Evolutionary conservation across 352 stramenopile species (phyloP), one percentile per base, ranked within the genome.

Genomic region (Phytopythium chamaehyphon): DNA sequence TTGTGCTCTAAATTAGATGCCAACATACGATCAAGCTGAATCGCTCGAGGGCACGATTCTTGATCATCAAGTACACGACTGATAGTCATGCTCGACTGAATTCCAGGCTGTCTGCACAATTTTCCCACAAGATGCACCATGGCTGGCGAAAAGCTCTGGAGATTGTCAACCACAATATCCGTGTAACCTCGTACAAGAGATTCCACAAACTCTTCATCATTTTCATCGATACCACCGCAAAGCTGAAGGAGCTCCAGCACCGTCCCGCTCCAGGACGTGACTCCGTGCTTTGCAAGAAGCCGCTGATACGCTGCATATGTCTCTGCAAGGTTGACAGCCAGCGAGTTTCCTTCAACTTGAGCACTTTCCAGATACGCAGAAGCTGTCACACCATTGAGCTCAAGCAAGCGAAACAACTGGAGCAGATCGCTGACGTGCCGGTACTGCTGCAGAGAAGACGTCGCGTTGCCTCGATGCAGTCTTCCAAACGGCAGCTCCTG

Each of bases 121-220:
- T 69, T 60, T 2, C 53, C 70, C 12, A 87, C 40, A 5, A 90
- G 51, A 23, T 61, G 62, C 16, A 79, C 58, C 74, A 88, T 90
- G 4, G 79, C 77, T 1, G 82, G 79, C 16, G 72, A 88, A 64
- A 91, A 68, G 26, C 58, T 69, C 26, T 92, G 66, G 0, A 90
- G 42, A 37, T 92, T 77, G 36, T 92, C 82, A 21, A 91, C 57
- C 21, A 91, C 64, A 8, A 94, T 55, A 24, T 89, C 76, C 24
- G 74, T 88, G 46, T 73, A 85, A 6, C 67, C 64, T 18, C 48
- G 58, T 38, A 86, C 14, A 12, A 79, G 33, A 6, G 64, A 51
- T 14, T 65, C 55, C 16, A 55, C 61, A 47, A 86, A 88, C 16
- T 72, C 64, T 16, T 48, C 22, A 15, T 42, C 28, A 9, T 9